Conservation (phyloP, 23 red algal genomes). For the Gracilariopsis chorda region DNA sequence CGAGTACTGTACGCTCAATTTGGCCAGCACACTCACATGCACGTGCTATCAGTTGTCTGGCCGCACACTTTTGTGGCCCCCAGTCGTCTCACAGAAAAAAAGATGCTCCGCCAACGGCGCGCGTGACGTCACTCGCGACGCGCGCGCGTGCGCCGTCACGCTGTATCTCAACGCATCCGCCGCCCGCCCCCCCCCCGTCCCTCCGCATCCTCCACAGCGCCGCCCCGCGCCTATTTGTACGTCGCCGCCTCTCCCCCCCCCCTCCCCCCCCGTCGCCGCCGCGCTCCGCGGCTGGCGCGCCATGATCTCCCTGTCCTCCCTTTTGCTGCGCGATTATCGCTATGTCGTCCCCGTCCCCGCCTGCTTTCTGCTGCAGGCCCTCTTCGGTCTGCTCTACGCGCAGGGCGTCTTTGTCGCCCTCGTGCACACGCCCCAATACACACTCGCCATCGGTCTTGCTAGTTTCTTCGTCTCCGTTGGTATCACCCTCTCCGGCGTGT, state of each 20-base stretch:
- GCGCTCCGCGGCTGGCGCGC: not conserved
- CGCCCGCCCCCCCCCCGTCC: no score
- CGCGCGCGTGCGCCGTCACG: no score
- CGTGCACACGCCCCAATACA: not conserved
- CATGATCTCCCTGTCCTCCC: not conserved
- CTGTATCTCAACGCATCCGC: no score
- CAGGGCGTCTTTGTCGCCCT: constrained; percentile 28
- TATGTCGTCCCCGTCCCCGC: not conserved
- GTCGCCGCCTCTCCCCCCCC: not conserved
- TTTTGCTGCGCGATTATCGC: not conserved
- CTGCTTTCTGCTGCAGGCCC: constrained; percentile 8
- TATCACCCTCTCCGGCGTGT: constrained; percentile 8
- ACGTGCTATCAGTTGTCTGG: no score
- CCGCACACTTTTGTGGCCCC: no score
- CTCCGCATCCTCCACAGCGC: no score
- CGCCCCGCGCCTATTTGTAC: not conserved
- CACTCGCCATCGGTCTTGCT: constrained; percentile 18
- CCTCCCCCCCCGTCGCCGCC: not conserved
- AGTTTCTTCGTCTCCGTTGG: constrained; percentile 19
- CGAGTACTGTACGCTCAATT: no score
- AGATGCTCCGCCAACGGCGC: no score
- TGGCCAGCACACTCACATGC: no score
- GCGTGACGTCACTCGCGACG: no score
- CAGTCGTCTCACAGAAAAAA: no score
- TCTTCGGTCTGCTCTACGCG: constrained; percentile 39